Evolutionary conservation across 495 filamentous ascomycete genomes (phyloP), one percentile per base, ranked within the genome.

Genomic region (Tuber umbilicatum): DNA sequence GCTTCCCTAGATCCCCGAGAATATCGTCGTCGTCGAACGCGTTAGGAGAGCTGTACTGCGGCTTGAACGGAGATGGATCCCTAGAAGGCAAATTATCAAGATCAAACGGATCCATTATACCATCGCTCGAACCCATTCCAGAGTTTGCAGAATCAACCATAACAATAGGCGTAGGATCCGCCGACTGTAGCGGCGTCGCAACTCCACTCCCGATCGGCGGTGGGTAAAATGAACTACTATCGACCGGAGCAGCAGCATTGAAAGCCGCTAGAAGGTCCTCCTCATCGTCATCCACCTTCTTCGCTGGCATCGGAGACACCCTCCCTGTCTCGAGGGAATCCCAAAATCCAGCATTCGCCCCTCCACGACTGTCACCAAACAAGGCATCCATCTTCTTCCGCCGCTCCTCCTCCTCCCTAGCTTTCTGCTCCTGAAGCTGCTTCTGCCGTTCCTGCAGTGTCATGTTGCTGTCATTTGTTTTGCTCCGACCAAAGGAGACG

Each of bases 401-500:
- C 71, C 88, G 87, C 78, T 94, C 92, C 55, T 89, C 91, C 71
- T 93, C 92, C 80, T 93, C 90, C 80, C 86, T 89, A 7, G 87
- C 86, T 82, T 89, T 93, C 83, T 95, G 91, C 60, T 91, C 92
- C 78, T 92, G 89, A 69, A 97, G 83, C 73, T 87, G 88, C 84
- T 90, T 92, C 83, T 97, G 94, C 74, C 92, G 92, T 82, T 98
- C 93, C 73, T 91, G 87, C 9, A 99, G 87, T 2, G 91, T 92
- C 0, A 97, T 85, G 75, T 90, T 94, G 82, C 87, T 89, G n/a
- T 83, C 86, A 68, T 83, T 84, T 40, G 86, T 80, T 78, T 91
- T 91, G n/a, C 89, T 86, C 19, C 89, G 84, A 69, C 88, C 89
- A 75, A 94, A 92, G 67, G 89, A 91, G 35, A 97, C 90, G 31